A percentile compares a stretch with the other conserved stretches of the same genome.
These are phyloP conservation scores for Xylaria cubensis DNA, from an alignment of 495 filamentous ascomycete genomes.

Conservation along the genomic window DNA sequence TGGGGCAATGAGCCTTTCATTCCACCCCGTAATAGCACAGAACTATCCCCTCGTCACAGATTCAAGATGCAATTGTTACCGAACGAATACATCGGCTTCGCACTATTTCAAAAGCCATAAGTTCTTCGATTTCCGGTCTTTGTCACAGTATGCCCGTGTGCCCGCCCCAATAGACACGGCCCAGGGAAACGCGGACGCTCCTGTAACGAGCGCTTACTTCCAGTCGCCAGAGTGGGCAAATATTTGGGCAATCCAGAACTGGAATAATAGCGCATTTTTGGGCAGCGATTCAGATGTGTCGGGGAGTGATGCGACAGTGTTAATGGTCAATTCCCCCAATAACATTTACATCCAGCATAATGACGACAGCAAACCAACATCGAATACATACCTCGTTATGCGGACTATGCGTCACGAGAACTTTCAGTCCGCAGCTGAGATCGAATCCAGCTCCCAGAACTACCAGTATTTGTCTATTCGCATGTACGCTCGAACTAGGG, in stretches of 20 bases:
- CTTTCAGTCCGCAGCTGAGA: conserved; percentile 70
- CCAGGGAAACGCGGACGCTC: conserved; percentile 38
- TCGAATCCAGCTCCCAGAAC: conserved; percentile 60
- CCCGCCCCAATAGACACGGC: conserved; percentile 45
- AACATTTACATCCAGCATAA: conserved; percentile 68
- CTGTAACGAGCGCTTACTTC: conserved; percentile 49
- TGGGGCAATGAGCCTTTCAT: conserved; percentile 26
- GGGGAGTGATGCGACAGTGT: conserved; percentile 51
- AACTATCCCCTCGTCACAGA: conserved; percentile 51
- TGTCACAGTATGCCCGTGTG: conserved; percentile 46
- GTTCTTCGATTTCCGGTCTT: conserved; percentile 71
- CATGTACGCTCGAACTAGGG: conserved; percentile 61
- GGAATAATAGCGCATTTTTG: conserved; percentile 54
- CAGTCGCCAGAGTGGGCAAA: conserved; percentile 46
- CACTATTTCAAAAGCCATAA: conserved; percentile 70
- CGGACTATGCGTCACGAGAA: conserved; percentile 61
- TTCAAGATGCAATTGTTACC: conserved; percentile 55
- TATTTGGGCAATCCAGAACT: conserved; percentile 67
- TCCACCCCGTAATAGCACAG: conserved; percentile 27
- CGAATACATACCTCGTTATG: conserved; percentile 65
- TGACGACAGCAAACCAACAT: conserved; percentile 38
- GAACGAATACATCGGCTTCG: conserved; percentile 50
- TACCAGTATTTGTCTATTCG: conserved; percentile 68
- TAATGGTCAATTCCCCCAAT: conserved; percentile 67
- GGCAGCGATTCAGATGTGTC: conserved; percentile 39